Evolutionary conservation across 306 rosid species (phyloP).

Genomic region (Citrullus colocynthis): DNA sequence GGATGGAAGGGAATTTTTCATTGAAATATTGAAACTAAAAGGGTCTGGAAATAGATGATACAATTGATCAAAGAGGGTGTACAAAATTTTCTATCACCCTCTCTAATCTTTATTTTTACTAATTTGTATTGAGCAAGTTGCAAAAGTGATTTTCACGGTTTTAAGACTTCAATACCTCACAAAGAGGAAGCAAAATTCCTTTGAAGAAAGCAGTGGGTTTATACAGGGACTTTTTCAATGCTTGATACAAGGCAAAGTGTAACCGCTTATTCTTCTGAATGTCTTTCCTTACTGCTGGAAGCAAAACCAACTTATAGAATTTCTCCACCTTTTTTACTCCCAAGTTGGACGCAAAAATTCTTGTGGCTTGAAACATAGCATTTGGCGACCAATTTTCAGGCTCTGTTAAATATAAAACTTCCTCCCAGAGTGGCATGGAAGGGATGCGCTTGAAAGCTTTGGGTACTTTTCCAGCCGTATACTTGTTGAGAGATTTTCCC

Average conservation of each 20-base stretch:
- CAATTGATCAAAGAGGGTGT: background rate
- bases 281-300: constrained; percentile 78
- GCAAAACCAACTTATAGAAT: constrained; percentile 78
- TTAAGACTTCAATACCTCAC: constrained; percentile 47
- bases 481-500: constrained; percentile 48
- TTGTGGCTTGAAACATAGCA: constrained; percentile 77
- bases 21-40: background rate
- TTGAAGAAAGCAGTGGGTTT: constrained; percentile 85
- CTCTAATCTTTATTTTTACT: no score
- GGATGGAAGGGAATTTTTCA: background rate
- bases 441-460: constrained; percentile 70
- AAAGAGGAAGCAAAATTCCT: constrained; percentile 76
- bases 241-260: constrained; percentile 79
- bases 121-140: no score
- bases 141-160: background rate
- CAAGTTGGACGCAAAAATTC: constrained; percentile 75
- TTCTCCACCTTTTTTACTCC: constrained; percentile 59
- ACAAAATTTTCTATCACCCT: no score
- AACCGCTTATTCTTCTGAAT: constrained; percentile 59
- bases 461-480: constrained; percentile 67
- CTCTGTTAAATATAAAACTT: constrained; percentile 62
- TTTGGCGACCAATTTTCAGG: constrained; percentile 94
- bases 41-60: background rate
- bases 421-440: constrained; percentile 66
- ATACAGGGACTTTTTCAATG: constrained; percentile 75